phyloP scores from a whole-genome alignment of 2,329 filamentous ascomycete species.

The Clarireedia monteithiana region DNA sequence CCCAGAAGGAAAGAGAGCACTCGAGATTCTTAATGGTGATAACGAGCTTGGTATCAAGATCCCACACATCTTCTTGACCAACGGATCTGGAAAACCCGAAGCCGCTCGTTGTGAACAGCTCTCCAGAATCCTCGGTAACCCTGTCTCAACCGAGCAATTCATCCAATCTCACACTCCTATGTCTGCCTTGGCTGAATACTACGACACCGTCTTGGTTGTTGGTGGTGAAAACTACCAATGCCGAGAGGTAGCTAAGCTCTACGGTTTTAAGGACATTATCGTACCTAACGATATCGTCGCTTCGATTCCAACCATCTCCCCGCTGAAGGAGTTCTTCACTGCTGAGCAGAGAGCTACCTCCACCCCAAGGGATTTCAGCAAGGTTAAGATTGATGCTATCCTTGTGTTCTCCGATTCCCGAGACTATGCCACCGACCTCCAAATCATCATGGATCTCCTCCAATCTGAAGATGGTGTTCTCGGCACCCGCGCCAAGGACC shows the following conservation, averaged over 20 bases:
- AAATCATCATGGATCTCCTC: constrained; percentile 68
- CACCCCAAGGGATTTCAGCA: constrained; percentile 53
- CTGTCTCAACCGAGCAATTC: constrained; percentile 64
- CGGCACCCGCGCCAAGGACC: constrained; percentile 57
- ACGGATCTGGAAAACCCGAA: constrained; percentile 67
- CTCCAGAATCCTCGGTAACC: constrained; percentile 55
- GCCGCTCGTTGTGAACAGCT: constrained; percentile 57
- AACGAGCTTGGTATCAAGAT: constrained; percentile 57
- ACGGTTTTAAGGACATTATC: constrained; percentile 66
- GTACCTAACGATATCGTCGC: constrained; percentile 68
- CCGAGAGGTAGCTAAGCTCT: constrained; percentile 64
- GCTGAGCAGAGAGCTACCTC: constrained; percentile 60
- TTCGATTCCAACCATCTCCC: constrained; percentile 60
- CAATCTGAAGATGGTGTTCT: constrained; percentile 60
- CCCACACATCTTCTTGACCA: constrained; percentile 66
- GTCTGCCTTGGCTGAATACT: constrained; percentile 61
- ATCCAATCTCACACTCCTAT: constrained; percentile 73
- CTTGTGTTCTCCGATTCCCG: constrained; percentile 68
- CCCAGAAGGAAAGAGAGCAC: constrained; percentile 55
- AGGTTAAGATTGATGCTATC: constrained; percentile 66
- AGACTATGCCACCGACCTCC: constrained; percentile 68
- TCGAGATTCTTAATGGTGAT: constrained; percentile 67
- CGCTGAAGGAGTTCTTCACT: constrained; percentile 57
- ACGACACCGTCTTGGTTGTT: constrained; percentile 65
- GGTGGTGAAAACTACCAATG: constrained; percentile 70